Evolutionary conservation across 148 eudicot genomes (phyloP).

Genomic region (Camellia japonica): DNA sequence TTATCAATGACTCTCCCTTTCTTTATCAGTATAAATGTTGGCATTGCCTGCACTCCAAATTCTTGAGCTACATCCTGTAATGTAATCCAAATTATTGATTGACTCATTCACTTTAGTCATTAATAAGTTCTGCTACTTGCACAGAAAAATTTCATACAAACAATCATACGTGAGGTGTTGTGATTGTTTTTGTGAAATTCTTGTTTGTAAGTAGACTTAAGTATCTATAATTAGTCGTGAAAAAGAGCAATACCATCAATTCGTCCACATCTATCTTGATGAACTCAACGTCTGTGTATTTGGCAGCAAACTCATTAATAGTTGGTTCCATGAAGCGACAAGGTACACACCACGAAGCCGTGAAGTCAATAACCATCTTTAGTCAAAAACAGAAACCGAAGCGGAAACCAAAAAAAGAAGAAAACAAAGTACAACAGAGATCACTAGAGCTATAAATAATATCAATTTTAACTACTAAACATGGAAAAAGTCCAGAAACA

Average conservation of each 20-base stretch:
- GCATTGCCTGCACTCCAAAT: conserved; percentile 53
- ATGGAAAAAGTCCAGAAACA: neutral
- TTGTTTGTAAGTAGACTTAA: too few species aligned
- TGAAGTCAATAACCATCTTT: conserved; percentile 70
- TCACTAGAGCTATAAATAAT: neutral
- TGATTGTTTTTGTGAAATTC: too few species aligned
- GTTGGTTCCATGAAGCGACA: conserved; percentile 62
- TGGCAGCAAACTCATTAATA: conserved; percentile 56
- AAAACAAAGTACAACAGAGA: neutral
- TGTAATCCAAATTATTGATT: neutral
- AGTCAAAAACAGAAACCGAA: neutral
- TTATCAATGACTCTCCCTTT: conserved; percentile 48
- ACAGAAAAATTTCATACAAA: too few species aligned
- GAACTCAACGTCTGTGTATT: conserved; percentile 63
- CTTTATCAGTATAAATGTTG: conserved; percentile 48
- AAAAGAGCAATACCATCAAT: conserved; percentile 42
- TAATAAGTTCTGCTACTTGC: too few species aligned
- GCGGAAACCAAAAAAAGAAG: neutral
- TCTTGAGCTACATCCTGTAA: conserved; percentile 46
- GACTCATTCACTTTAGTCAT: too few species aligned
- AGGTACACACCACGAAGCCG: conserved; percentile 82
- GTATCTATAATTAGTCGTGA: too few species aligned
- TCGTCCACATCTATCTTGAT: conserved; percentile 89
- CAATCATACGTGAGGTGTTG: too few species aligned
- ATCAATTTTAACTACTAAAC: neutral